Conservation (phyloP, 371 early-diverging fungal genomes). For the Dichotomocladium elegans region DNA sequence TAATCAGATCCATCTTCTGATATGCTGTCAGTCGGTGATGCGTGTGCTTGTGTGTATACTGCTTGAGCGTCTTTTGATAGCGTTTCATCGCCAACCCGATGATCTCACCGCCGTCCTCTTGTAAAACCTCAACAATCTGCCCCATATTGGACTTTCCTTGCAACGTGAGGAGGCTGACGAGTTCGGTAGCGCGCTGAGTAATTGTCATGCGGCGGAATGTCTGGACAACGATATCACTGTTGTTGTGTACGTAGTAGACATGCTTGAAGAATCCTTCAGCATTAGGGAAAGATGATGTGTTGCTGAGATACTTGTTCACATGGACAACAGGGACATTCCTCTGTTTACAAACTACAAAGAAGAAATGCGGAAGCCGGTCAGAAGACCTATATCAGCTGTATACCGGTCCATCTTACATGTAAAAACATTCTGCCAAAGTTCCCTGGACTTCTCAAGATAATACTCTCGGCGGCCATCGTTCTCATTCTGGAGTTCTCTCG, state of each 20-base stretch:
- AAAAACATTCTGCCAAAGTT: constrained; percentile 17
- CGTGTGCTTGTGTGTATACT: constrained; percentile 51
- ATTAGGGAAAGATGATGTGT: constrained; percentile 27
- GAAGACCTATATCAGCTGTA: background rate
- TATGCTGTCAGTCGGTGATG: constrained; percentile 48
- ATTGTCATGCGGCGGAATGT: constrained; percentile 44
- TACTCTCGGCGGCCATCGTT: constrained; percentile 2
- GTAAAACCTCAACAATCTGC: constrained; percentile 35
- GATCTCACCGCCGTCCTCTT: constrained; percentile 32
- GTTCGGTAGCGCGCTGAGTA: constrained; percentile 37
- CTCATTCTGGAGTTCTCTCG: background rate
- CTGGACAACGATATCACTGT: constrained; percentile 31
- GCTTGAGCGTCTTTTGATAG: constrained; percentile 56
- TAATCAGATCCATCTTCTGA: constrained; percentile 56
- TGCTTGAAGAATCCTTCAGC: constrained; percentile 46
- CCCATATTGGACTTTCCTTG: constrained; percentile 29
- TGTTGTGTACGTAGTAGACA: constrained; percentile 29
- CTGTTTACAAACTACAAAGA: constrained; percentile 15
- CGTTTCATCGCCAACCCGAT: constrained; percentile 47
- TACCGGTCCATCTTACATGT: background rate
- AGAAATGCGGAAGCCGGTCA: background rate
- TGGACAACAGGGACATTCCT: constrained; percentile 24
- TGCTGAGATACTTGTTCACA: constrained; percentile 24
- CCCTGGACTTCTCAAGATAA: constrained; percentile 6
- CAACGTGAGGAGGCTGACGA: constrained; percentile 31